A percentile compares a stretch with the other conserved stretches of the same genome.
Evolutionary conservation across 139 green algal genomes (phyloP).

Genomic region (Parachlorella kessleri): DNA sequence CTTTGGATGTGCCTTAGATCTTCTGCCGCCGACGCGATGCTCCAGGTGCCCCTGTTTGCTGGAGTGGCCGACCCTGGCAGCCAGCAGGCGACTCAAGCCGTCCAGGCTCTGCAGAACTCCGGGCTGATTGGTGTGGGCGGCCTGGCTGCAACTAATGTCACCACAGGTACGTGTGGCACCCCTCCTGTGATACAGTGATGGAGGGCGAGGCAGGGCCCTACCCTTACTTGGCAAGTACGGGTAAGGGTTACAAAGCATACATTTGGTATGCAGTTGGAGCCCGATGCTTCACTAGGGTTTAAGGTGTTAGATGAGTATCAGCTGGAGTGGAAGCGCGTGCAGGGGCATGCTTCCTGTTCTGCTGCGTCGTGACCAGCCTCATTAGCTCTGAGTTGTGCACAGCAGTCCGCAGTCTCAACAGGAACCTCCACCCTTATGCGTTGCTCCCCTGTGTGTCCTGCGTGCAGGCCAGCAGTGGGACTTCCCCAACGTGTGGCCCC

Average conservation of each 20-base stretch:
- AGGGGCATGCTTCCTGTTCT: too few relatives aligned
- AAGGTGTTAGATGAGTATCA: background rate
- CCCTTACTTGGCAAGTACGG: too few relatives aligned
- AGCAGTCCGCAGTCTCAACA: background rate
- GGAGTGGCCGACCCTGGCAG: conserved; percentile 1
- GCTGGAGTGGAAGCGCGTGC: conserved; percentile 46
- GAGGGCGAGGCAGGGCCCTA: background rate
- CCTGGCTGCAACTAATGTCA: background rate
- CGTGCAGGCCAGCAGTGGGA: conserved; percentile 92
- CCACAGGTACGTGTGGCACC: background rate
- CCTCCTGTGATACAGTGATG: background rate
- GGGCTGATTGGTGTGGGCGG: conserved; percentile 7
- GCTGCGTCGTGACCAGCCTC: conserved; percentile 43
- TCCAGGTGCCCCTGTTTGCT: conserved; percentile 17
- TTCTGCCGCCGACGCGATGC: too few relatives aligned
- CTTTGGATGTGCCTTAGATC: too few relatives aligned
- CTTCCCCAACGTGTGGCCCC: conserved; percentile 93
- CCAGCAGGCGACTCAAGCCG: conserved; percentile 9
- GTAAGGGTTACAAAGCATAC: too few relatives aligned
- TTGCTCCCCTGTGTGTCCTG: background rate
- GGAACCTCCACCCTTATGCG: background rate
- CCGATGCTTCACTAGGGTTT: background rate
- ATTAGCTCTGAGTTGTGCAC: background rate
- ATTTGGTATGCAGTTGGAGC: too few relatives aligned
- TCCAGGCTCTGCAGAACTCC: conserved; percentile 5